Evolutionary conservation across 306 rosid genomes (phyloP), one percentile per base, ranked within the genome.

Genomic region (Quercus variabilis): DNA sequence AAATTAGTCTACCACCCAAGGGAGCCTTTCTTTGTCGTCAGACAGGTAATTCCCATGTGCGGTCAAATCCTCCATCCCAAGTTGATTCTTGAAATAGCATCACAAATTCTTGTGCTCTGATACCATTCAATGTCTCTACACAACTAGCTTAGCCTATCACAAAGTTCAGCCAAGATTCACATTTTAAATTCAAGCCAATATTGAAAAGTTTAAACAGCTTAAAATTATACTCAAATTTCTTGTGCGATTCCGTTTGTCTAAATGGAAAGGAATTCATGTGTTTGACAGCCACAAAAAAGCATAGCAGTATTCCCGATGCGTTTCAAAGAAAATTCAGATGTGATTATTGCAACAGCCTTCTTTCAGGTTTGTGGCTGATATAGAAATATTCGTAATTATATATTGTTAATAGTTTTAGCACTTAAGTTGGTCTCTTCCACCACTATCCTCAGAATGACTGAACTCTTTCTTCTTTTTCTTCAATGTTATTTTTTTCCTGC

Each of bases 21-120:
- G 83, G 96, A 95, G 78, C 94, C 93, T 49, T 92, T 95, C 85
- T 93, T 92, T 87, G 90, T 93, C 76, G 86, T 95, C 84, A 87
- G 83, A 84, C 93, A 91, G 99, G 98, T 92, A 91, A 90, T 73
- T 68, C 41, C 41, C 51, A 60, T 10, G 62, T 72, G n/a, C 71
- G 38, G 14, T 68, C 68, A 80, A 35, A 67, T 35, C 52, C 51
- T 67, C 52, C 43, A 31, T 19, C 25, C 52, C 20, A 7, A 19
- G 14, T 30, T 33, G 52, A 67, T 33, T 67, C 71, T 20, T 17
- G 71, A 18, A 18, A 67, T 18, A 8, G 71, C 49, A 31, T 35
- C 4, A 67, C 23, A 19, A 67, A 33, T 5, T 18, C 23, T 67
- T 33, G 19, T 33, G 9, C 23, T 9, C 23, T 17, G 46, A 19